A percentile compares a stretch with the other conserved stretches of the same genome.
Evolutionary conservation across 306 rosid genomes (phyloP).

Genomic region (Medicago ruthenica): DNA sequence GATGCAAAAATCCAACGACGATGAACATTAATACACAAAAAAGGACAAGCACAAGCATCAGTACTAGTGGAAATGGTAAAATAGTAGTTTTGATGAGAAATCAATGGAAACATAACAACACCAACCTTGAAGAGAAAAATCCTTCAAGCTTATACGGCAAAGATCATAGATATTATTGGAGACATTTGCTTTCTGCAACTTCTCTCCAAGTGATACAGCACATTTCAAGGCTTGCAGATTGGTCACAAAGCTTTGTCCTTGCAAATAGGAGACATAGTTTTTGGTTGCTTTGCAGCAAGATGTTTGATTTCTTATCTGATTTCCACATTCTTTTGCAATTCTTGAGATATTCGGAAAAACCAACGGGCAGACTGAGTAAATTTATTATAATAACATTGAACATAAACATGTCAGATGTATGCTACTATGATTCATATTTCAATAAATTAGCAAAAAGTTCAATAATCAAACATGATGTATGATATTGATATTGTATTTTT

Average conservation of each 20-base stretch:
- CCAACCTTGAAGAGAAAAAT: slow-evolving; percentile 81
- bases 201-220: slow-evolving; percentile 66
- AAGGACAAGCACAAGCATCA: background rate
- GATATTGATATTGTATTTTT: background rate
- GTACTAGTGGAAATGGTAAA: background rate
- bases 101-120: background rate
- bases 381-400: background rate
- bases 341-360: slow-evolving; percentile 57
- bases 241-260: slow-evolving; percentile 73
- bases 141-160: slow-evolving; percentile 70
- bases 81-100: background rate
- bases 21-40: background rate
- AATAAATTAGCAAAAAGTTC: background rate
- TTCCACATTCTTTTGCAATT: slow-evolving; percentile 46
- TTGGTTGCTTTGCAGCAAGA: slow-evolving; percentile 64
- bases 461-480: background rate
- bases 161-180: slow-evolving; percentile 57
- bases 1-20: background rate
- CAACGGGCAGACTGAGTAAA: slow-evolving; percentile 64
- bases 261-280: slow-evolving; percentile 63
- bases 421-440: background rate
- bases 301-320: slow-evolving; percentile 48
- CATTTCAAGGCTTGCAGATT: slow-evolving; percentile 80
- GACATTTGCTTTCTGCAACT: slow-evolving; percentile 61
- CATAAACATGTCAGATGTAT: slow-evolving; percentile 15